Evolutionary conservation across 257 asterid genomes (phyloP).

Genomic region (Plectranthus barbatus): DNA sequence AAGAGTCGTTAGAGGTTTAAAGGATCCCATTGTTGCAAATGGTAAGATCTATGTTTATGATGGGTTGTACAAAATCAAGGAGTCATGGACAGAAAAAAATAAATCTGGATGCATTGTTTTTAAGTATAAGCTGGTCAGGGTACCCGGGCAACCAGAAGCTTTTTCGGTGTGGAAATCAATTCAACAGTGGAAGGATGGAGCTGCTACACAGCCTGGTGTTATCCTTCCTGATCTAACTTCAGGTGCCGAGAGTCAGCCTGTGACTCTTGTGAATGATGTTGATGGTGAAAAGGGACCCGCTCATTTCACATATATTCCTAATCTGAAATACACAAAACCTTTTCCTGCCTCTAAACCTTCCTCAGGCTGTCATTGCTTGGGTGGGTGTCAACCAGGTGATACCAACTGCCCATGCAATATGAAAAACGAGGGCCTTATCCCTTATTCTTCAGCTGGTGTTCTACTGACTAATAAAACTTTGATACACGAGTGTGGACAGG

Average conservation of each 20-base stretch:
- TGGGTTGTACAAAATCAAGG: conserved; percentile 69
- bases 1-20: conserved; percentile 47
- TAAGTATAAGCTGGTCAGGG: conserved; percentile 71
- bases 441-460: conserved; percentile 62
- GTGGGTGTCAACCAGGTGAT: conserved; percentile 90
- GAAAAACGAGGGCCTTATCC: conserved; percentile 51
- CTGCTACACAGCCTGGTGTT: conserved; percentile 44
- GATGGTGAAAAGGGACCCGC: conserved; percentile 88
- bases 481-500: conserved; percentile 67
- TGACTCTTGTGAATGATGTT: conserved; percentile 75
- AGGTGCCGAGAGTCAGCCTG: conserved; percentile 72
- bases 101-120: conserved; percentile 67
- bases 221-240: conserved; percentile 77
- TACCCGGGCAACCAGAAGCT: conserved; percentile 80
- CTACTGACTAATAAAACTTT: conserved; percentile 42
- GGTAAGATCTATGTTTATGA: conserved; percentile 82
- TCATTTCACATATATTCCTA: conserved; percentile 65
- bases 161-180: conserved; percentile 76
- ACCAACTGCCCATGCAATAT: conserved; percentile 54
- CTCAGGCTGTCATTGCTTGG: conserved; percentile 56
- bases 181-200: conserved; percentile 84
- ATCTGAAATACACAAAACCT: conserved; percentile 48
- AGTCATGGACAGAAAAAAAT: conserved; percentile 75
- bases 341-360: conserved; percentile 32
- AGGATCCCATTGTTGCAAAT: conserved; percentile 18